phyloP scores from a whole-genome alignment of 2,329 filamentous ascomycete species.

The Podosphaera xanthii region DNA sequence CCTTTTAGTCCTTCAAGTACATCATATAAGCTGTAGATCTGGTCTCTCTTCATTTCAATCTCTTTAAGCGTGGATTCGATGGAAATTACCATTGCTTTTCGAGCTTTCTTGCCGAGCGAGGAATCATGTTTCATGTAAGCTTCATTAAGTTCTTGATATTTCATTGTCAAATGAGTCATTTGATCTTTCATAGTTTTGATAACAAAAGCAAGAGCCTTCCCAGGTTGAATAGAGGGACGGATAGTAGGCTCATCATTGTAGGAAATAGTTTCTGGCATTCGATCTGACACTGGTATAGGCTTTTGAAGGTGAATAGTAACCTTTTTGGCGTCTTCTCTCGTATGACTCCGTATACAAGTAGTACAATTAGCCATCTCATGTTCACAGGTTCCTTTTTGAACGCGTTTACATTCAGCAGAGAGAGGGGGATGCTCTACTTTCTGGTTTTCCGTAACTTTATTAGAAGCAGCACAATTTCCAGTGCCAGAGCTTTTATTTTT shows the following conservation, averaged over 20 bases:
- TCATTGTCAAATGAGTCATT: slow-evolving; percentile 49
- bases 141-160: slow-evolving; percentile 36
- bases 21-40: slow-evolving; percentile 66
- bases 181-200: slow-evolving; percentile 68
- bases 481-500: not conserved
- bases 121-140: slow-evolving; percentile 45
- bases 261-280: slow-evolving; percentile 16
- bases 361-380: slow-evolving; percentile 34
- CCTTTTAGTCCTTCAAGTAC: slow-evolving; percentile 21
- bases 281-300: slow-evolving; percentile 27
- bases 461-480: slow-evolving; percentile 23
- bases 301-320: slow-evolving; percentile 33
- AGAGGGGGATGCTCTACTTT: slow-evolving; percentile 22
- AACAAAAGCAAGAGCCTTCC: slow-evolving; percentile 22
- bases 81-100: slow-evolving; percentile 34
- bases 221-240: slow-evolving; percentile 25
- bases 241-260: slow-evolving; percentile 16
- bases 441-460: slow-evolving; percentile 26
- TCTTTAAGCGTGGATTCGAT: slow-evolving; percentile 38
- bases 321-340: slow-evolving; percentile 5
- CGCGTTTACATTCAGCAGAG: slow-evolving; percentile 27
- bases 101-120: slow-evolving; percentile 38
- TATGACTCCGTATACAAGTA: slow-evolving; percentile 30
- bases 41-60: slow-evolving; percentile 51
- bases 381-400: slow-evolving; percentile 29